phyloP scores from a whole-genome alignment of 1,139 yeast genomes.

The Yamadazyma spencermartinsiae region DNA sequence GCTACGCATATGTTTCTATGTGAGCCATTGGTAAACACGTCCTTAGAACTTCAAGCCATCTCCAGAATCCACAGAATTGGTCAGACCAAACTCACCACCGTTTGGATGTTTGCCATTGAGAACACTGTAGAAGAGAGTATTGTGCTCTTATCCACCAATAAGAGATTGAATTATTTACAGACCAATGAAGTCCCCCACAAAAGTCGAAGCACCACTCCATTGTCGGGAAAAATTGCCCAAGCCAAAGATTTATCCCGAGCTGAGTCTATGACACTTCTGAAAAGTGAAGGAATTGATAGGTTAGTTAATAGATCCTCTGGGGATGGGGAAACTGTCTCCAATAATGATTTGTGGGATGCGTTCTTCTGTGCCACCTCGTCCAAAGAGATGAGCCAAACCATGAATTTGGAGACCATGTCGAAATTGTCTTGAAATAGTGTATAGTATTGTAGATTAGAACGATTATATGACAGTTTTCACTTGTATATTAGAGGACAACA shows the following conservation, averaged over 20 bases:
- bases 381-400: conserved; percentile 16
- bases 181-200: conserved; percentile 6
- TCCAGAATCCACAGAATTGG: conserved; percentile 93
- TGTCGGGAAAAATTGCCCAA: conserved; percentile 10
- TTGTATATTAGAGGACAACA: background rate
- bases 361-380: conserved; percentile 42
- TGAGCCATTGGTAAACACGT: conserved; percentile 89
- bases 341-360: conserved; percentile 61
- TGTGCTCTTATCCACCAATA: conserved; percentile 55
- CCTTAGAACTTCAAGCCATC: conserved; percentile 87
- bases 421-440: conserved; percentile 6
- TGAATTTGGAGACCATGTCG: conserved; percentile 18
- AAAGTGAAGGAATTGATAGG: conserved; percentile 40
- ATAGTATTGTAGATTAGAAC: background rate
- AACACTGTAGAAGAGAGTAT: conserved; percentile 91
- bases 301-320: conserved; percentile 40
- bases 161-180: conserved; percentile 42
- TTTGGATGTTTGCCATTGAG: conserved; percentile 86
- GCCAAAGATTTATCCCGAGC: conserved; percentile 31
- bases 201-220: background rate
- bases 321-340: conserved; percentile 58
- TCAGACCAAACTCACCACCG: conserved; percentile 74
- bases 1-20: conserved; percentile 89
- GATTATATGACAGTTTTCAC: too few relatives aligned
- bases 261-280: conserved; percentile 38